Evolutionary conservation across 768 basidiomycete species (phyloP), one percentile per base, ranked within the genome.

Genomic region (Boletus sensibilis): DNA sequence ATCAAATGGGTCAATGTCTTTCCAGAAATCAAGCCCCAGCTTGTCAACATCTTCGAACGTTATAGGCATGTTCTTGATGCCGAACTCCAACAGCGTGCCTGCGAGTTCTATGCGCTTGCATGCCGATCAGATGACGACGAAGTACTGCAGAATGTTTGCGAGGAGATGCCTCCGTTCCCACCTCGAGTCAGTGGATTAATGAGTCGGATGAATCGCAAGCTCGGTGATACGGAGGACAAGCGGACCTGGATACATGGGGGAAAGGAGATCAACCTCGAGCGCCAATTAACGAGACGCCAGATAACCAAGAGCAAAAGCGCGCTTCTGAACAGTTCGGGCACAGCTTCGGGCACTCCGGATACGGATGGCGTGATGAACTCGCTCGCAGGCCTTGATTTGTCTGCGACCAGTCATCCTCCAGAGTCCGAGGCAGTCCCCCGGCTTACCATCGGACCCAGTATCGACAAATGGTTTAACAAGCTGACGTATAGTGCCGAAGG

Each of bases 1-100:
- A 88, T 98, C 77, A 99, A 99, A 82, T 98, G 96, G 96, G 94
- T 97, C 60, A 99, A 99, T 70, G 92, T 99, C 54, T 99, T 98
- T 74, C 97, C 97, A 20, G 97, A 99, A 72, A 97, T 99, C 75
- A 97, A 95, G 65, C 82, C 87, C 8, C 94, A 98, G 62, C 83
- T 99, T 29, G 65, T 98, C 69, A 90, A 88, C 71, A 93, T 98
- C 64, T 97, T 99, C 64, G 94, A 98, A 64, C 92, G 94, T 16
- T 98, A 97, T 68, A 87, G 94, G n/a, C 93, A 96, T 66, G 92
- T 98, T 43, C 84, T 99, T 14, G 97, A 99, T 72, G 87, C 94
- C 18, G 97, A 99, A 67, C 79, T 99, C 3, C 97, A 99, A 71
- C 97, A 99, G 71, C 88, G 97, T 52, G 97, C 97, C 41, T 98